Evolutionary conservation across 345 rosid genomes (phyloP).

Genomic region (Eucalyptus pauciflora): DNA sequence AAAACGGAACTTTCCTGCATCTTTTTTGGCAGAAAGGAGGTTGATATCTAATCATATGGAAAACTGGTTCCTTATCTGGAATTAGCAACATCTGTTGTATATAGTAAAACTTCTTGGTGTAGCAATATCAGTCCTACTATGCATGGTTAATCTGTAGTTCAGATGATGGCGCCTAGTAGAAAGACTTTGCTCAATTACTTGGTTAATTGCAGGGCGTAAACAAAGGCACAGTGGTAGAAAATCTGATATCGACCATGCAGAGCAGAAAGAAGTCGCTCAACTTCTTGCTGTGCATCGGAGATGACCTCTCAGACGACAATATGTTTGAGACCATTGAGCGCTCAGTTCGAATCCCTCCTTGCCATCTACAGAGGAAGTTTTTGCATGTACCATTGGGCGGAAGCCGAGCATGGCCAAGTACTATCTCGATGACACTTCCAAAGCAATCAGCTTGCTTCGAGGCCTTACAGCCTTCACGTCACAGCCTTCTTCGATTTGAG

Average conservation of each 20-base stretch:
- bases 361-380: constrained; percentile 38
- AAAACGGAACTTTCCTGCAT: not conserved
- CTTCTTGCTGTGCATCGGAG: constrained; percentile 68
- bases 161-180: not conserved
- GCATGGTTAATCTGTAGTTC: not conserved
- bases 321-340: constrained; percentile 22
- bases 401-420: constrained; percentile 83
- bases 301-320: constrained; percentile 74
- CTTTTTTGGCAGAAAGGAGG: too few species aligned
- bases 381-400: constrained; percentile 74
- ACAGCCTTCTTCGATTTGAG: not conserved
- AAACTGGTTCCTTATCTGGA: not conserved
- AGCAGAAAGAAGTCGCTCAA: constrained; percentile 40
- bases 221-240: constrained; percentile 63
- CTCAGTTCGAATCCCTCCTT: constrained; percentile 22
- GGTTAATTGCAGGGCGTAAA: constrained; percentile 31
- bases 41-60: not conserved
- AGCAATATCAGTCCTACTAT: not conserved
- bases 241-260: constrained; percentile 40
- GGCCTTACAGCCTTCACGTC: constrained; percentile 29
- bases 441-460: constrained; percentile 45
- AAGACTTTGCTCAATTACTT: not conserved
- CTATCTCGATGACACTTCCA: constrained; percentile 52
- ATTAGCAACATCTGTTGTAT: not conserved
- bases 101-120: not conserved